phyloP scores from a whole-genome alignment of 345 rosid genomes.

The Stellera chamaejasme region DNA sequence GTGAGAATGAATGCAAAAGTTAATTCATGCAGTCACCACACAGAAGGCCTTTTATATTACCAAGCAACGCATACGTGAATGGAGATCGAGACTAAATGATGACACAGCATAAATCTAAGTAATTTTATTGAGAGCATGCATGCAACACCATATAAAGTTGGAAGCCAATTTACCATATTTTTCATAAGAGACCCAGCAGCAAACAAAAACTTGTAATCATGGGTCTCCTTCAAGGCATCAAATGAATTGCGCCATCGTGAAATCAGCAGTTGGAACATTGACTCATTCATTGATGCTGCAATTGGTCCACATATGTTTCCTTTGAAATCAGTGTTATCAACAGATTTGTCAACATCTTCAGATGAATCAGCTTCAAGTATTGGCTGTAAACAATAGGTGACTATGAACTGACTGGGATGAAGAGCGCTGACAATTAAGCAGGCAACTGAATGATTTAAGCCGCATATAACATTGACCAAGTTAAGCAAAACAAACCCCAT shows the following conservation, averaged over 20 bases:
- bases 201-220: conserved; percentile 64
- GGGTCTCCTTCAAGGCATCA: conserved; percentile 82
- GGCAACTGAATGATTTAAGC: too few species aligned
- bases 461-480: too few species aligned
- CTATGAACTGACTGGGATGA: background rate
- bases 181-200: conserved; percentile 78
- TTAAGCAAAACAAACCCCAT: too few species aligned
- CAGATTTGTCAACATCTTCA: conserved; percentile 24
- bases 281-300: conserved; percentile 83
- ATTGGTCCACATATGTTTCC: conserved; percentile 89
- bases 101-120: background rate
- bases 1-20: background rate
- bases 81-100: too few species aligned
- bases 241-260: conserved; percentile 80
- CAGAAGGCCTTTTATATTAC: too few species aligned
- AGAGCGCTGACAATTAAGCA: conserved; percentile 1
- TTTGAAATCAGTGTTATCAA: conserved; percentile 39
- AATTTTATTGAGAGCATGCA: background rate
- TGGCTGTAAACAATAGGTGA: conserved; percentile 31
- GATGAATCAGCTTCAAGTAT: conserved; percentile 23
- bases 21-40: too few species aligned
- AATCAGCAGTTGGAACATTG: conserved; percentile 72
- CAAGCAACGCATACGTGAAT: too few species aligned
- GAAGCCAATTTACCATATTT: conserved; percentile 48
- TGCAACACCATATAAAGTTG: conserved; percentile 2